Conservation (phyloP, 2,329 filamentous ascomycete genomes). For the Alternaria incomplexa region DNA sequence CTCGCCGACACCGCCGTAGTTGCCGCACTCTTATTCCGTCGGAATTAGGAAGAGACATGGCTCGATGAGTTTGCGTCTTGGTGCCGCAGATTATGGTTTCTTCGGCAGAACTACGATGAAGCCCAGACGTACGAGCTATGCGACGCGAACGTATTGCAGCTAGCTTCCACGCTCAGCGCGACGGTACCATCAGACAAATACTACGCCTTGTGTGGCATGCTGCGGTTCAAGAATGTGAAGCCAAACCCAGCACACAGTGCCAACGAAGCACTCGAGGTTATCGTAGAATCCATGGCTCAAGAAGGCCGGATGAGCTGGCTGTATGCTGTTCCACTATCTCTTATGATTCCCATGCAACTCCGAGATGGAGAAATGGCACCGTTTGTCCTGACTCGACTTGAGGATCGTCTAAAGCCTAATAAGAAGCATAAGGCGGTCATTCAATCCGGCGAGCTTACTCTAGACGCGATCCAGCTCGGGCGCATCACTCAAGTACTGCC, state of each 20-base stretch:
- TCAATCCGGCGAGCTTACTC: background rate
- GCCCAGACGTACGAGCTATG: background rate
- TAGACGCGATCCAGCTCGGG: background rate
- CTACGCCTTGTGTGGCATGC: background rate
- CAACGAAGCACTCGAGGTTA: background rate
- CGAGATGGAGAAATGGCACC: background rate
- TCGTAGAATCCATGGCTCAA: background rate
- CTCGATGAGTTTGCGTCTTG: background rate
- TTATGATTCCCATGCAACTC: background rate
- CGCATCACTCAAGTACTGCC: background rate
- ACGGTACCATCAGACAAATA: background rate
- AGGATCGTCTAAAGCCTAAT: background rate
- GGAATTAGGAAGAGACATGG: background rate
- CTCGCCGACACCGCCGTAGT: background rate
- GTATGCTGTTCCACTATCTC: background rate
- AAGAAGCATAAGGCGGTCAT: background rate
- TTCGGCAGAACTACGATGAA: background rate
- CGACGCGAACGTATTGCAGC: background rate
- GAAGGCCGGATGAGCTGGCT: background rate
- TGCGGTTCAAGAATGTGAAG: background rate
- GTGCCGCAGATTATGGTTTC: background rate
- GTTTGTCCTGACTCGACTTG: background rate
- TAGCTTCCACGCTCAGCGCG: background rate
- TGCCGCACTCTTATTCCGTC: background rate
- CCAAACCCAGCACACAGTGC: background rate